Evolutionary conservation across 805 yeast species (phyloP).

Genomic region (Pichia heedii): DNA sequence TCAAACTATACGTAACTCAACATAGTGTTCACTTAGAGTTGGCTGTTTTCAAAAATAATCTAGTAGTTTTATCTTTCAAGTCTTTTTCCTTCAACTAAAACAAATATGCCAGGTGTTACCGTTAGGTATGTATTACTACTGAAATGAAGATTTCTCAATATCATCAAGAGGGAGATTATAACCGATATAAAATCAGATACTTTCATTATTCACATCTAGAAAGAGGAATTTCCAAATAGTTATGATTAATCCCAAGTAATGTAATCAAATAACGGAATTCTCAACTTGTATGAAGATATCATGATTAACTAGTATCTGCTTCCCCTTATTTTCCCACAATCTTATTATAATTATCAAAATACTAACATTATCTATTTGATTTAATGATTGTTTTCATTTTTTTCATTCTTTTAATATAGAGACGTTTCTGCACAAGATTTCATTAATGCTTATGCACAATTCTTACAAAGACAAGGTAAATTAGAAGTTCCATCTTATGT

Average conservation of each 20-base stretch:
- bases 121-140: conserved; percentile 95
- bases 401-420: conserved; percentile 49
- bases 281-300: too few species aligned
- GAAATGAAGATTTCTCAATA: too few species aligned
- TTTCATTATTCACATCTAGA: too few species aligned
- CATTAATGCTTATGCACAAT: conserved; percentile 98
- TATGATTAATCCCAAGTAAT: too few species aligned
- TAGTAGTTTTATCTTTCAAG: background rate
- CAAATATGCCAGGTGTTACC: conserved; percentile 90
- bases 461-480: conserved; percentile 99
- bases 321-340: too few species aligned
- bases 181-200: too few species aligned
- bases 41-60: background rate
- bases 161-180: too few species aligned
- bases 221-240: too few species aligned
- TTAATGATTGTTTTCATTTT: background rate
- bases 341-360: too few species aligned
- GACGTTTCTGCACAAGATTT: conserved; percentile 99
- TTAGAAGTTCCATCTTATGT: conserved; percentile 99
- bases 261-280: too few species aligned
- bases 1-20: too few species aligned
- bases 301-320: too few species aligned
- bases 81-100: background rate
- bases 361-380: conserved; percentile 10
- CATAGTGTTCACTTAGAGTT: background rate